Conservation (phyloP, 1,284 basidiomycete species). For the Sanghuangporus weigelae region DNA sequence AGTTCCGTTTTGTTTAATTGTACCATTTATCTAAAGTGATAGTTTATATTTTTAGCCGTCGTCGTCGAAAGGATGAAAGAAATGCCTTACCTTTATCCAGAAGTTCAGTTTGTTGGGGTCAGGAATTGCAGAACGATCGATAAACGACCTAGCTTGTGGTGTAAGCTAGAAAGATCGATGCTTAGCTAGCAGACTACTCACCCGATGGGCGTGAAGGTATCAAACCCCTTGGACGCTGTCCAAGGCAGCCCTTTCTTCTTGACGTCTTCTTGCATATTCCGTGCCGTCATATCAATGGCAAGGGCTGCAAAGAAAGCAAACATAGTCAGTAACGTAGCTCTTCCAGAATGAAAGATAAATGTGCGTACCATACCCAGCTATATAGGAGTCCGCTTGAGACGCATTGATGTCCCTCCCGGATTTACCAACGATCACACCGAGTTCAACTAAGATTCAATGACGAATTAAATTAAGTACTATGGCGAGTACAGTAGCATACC, state of each 20-base stretch:
- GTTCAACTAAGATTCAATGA: constrained; percentile 64
- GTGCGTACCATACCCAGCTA: constrained; percentile 85
- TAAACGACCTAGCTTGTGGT: constrained; percentile 54
- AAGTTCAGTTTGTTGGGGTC: constrained; percentile 77
- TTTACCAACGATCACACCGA: constrained; percentile 93
- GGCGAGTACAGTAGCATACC: constrained; percentile 41
- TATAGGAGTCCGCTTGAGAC: constrained; percentile 66
- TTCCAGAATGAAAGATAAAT: neutral
- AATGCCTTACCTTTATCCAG: constrained; percentile 58
- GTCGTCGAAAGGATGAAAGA: neutral
- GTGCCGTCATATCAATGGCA: constrained; percentile 92
- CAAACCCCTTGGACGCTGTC: constrained; percentile 89
- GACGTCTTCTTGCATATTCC: constrained; percentile 91
- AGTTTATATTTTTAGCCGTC: neutral
- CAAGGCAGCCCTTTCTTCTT: constrained; percentile 94
- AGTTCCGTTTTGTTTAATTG: constrained; percentile 78
- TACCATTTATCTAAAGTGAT: constrained; percentile 66
- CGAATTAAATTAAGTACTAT: neutral
- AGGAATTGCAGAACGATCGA: constrained; percentile 66
- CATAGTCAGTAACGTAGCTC: constrained; percentile 15
- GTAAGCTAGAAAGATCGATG: constrained; percentile 5
- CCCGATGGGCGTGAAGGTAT: constrained; percentile 85
- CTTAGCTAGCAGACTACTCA: constrained; percentile 25
- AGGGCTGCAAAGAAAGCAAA: constrained; percentile 50
- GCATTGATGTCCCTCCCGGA: constrained; percentile 76